Conservation (phyloP, 2,329 filamentous ascomycete species). For the Scytalidium sp. region DNA sequence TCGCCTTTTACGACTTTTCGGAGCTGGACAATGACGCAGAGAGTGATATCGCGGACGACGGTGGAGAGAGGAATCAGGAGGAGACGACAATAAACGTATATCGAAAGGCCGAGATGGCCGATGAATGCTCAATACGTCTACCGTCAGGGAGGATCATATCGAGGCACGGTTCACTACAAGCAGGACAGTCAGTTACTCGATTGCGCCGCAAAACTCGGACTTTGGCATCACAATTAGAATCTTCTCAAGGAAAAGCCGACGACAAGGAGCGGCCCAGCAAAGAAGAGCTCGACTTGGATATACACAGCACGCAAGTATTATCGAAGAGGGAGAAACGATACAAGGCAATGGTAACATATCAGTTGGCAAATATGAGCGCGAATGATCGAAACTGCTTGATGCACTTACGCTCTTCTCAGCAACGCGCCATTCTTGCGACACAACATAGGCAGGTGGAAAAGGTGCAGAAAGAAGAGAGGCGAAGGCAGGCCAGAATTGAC, state of each 20-base stretch:
- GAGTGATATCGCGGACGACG: conserved; percentile 4
- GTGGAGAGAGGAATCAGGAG: background rate
- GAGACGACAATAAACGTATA: background rate
- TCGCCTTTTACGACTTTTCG: conserved; percentile 38
- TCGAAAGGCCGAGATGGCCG: conserved; percentile 5
- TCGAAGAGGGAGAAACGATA: conserved; percentile 22
- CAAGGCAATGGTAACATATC: conserved; percentile 13
- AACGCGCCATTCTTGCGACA: conserved; percentile 18
- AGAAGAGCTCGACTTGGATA: conserved; percentile 8
- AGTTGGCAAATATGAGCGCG: conserved; percentile 19
- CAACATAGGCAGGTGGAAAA: conserved; percentile 11
- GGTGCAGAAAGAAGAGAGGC: conserved; percentile 24
- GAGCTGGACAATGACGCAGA: conserved; percentile 5
- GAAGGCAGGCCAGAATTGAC: conserved; percentile 24
- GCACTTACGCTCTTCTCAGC: conserved; percentile 19
- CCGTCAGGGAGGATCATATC: conserved; percentile 33
- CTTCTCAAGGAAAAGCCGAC: conserved; percentile 6
- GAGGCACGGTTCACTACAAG: conserved; percentile 13
- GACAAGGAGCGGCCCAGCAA: conserved; percentile 7
- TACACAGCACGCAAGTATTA: conserved; percentile 8
- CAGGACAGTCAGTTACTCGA: conserved; percentile 9
- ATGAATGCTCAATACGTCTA: conserved; percentile 29
- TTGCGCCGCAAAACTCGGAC: conserved; percentile 12
- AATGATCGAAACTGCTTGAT: conserved; percentile 19
- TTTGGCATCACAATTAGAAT: conserved; percentile 13